These are phyloP conservation scores for Erucastrum elatum DNA, from an alignment of 345 rosid species.

Conservation along the genomic window DNA sequence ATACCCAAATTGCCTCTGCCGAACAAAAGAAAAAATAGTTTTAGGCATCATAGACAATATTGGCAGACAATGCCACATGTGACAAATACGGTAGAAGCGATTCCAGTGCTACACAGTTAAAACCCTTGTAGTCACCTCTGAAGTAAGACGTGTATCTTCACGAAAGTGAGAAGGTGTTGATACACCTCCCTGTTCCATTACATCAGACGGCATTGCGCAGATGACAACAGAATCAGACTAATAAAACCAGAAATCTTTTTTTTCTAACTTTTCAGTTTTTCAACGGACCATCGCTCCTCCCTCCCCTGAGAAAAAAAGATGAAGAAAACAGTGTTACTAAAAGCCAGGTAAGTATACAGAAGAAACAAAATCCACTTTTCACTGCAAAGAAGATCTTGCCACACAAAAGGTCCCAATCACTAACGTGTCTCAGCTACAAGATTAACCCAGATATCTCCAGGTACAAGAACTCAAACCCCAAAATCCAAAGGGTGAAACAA, in stretches of 20 bases:
- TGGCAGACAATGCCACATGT: not conserved
- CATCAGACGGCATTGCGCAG: constrained; percentile 59
- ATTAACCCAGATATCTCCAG: not conserved
- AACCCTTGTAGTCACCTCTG: constrained; percentile 48
- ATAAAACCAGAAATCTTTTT: constrained; percentile 8
- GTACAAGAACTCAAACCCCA: constrained; percentile 11
- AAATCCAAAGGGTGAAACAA: constrained; percentile 9
- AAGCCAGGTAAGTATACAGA: not conserved
- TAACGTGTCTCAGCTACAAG: not conserved
- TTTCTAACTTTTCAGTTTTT: constrained; percentile 22
- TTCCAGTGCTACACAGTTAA: constrained; percentile 11
- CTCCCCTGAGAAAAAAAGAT: constrained; percentile 34
- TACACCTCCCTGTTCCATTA: constrained; percentile 57
- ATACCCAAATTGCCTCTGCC: constrained; percentile 72
- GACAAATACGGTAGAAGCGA: not conserved
- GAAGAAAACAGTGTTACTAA: not conserved
- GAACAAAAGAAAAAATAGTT: constrained; percentile 28
- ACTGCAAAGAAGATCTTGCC: not conserved
- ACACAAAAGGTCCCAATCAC: not conserved
- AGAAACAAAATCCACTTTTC: constrained; percentile 17
- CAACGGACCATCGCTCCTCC: constrained; percentile 25
- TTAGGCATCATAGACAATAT: not conserved
- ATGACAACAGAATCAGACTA: constrained; percentile 28
- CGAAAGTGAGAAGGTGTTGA: constrained; percentile 41
- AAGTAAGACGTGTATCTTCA: constrained; percentile 47